Conservation (phyloP, 345 rosid genomes). For the Cardamine occulta region DNA sequence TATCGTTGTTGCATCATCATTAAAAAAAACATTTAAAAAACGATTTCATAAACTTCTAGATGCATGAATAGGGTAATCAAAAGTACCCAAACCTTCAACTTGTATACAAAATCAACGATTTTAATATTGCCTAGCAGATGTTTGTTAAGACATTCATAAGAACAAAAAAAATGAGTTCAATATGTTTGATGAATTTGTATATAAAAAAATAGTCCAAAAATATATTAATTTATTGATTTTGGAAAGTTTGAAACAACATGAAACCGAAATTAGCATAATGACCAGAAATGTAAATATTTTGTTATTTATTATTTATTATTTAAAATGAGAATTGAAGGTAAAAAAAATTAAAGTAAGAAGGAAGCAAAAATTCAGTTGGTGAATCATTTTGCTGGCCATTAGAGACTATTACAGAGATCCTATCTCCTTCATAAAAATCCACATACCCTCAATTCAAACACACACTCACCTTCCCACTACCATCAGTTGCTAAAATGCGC, state of each 20-base stretch:
- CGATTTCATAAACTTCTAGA: background rate
- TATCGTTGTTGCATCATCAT: background rate
- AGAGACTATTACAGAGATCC: constrained; percentile 30
- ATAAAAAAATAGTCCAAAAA: too few relatives aligned
- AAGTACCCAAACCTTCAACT: background rate
- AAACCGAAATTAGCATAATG: too few relatives aligned
- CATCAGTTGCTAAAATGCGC: constrained; percentile 36
- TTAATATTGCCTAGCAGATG: too few relatives aligned
- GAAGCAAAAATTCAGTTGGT: constrained; percentile 57
- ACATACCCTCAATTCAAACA: background rate
- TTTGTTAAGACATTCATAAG: too few relatives aligned
- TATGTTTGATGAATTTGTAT: too few relatives aligned
- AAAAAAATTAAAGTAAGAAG: constrained; percentile 30
- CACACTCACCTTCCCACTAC: constrained; percentile 28
- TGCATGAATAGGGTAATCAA: background rate
- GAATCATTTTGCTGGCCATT: constrained; percentile 93
- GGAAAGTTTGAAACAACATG: too few relatives aligned
- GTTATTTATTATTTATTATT: too few relatives aligned
- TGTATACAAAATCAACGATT: background rate
- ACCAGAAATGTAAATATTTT: too few relatives aligned
- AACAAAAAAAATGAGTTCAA: too few relatives aligned
- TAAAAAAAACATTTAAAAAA: background rate
- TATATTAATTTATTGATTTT: too few relatives aligned
- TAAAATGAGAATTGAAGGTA: constrained; percentile 1
- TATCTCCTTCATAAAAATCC: constrained; percentile 34